Evolutionary conservation across 371 early-diverging fungal species (phyloP).

Genomic region (Mycotypha africana): DNA sequence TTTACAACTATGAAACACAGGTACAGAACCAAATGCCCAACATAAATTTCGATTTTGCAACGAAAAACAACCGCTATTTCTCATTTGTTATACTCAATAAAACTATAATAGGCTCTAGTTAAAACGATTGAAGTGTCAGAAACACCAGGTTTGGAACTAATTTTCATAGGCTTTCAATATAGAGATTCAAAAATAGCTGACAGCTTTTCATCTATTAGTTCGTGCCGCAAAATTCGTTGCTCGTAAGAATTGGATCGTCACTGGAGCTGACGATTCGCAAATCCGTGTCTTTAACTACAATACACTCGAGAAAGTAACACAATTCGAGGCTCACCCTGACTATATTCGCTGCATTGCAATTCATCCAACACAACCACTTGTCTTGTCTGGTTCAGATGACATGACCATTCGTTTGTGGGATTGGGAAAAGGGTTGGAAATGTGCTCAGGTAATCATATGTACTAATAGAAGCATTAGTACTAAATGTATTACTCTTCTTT

Average conservation of each 20-base stretch:
- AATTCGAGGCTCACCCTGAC: constrained; percentile 98
- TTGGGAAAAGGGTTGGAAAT: constrained; percentile 98
- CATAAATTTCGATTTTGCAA: too few relatives aligned
- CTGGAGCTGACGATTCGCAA: constrained; percentile 98
- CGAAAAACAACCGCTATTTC: too few relatives aligned
- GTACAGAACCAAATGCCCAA: constrained; percentile 28
- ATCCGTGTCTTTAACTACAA: constrained; percentile 99
- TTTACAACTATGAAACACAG: constrained; percentile 99
- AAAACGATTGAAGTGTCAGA: constrained; percentile 96
- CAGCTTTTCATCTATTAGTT: constrained; percentile 38
- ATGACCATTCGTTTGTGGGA: constrained; percentile 99
- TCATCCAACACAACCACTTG: constrained; percentile 89
- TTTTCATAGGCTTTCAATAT: too few relatives aligned
- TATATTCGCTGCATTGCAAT: constrained; percentile 97
- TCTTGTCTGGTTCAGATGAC: constrained; percentile 97
- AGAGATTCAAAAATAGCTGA: too few relatives aligned
- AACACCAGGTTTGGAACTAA: constrained; percentile 71
- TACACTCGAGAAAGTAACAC: constrained; percentile 93
- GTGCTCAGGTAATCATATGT: constrained; percentile 63
- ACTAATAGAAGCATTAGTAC: not conserved
- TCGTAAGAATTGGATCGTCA: constrained; percentile 94
- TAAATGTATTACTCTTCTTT: too few relatives aligned
- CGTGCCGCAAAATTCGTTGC: constrained; percentile 95
- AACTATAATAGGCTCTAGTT: constrained; percentile 67
- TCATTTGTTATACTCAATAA: too few relatives aligned